Percentiles rank a stretch among this genome's conserved stretches.
Conservation (phyloP, 257 asterid genomes). For the Plantago elongata region DNA sequence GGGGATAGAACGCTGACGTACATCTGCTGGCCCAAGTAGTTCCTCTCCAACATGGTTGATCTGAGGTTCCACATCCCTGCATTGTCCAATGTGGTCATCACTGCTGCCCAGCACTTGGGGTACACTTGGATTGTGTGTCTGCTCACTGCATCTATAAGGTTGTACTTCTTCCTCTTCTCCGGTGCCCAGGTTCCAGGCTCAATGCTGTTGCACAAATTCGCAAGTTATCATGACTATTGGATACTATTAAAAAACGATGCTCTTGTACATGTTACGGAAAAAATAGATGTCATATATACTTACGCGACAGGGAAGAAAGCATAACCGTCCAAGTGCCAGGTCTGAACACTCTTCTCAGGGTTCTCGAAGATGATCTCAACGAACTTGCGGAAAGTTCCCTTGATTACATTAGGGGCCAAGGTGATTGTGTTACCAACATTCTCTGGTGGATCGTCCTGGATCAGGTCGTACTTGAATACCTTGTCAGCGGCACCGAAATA, state of each 20-base stretch:
- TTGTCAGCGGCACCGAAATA: slow-evolving; percentile 39
- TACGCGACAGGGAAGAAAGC: slow-evolving; percentile 65
- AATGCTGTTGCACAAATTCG: slow-evolving; percentile 28
- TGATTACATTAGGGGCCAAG: slow-evolving; percentile 51
- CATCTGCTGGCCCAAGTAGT: slow-evolving; percentile 58
- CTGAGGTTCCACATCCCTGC: slow-evolving; percentile 71
- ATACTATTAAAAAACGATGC: neutral
- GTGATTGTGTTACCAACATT: slow-evolving; percentile 13
- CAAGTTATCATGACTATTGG: neutral
- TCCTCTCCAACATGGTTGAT: slow-evolving; percentile 40
- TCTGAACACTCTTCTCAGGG: slow-evolving; percentile 43
- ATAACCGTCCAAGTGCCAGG: slow-evolving; percentile 55
- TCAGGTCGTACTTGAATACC: slow-evolving; percentile 39
- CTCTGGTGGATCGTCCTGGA: slow-evolving; percentile 34
- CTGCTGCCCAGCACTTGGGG: slow-evolving; percentile 63
- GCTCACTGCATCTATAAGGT: slow-evolving; percentile 57
- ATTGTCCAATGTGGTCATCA: slow-evolving; percentile 55
- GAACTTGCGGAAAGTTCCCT: slow-evolving; percentile 43
- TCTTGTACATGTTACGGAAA: neutral
- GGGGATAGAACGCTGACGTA: slow-evolving; percentile 59
- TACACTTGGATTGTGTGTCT: slow-evolving; percentile 61
- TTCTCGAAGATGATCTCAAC: slow-evolving; percentile 60
- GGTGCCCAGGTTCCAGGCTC: slow-evolving; percentile 63
- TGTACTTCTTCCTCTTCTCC: slow-evolving; percentile 54
- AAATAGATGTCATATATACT: slow-evolving; percentile 7